Evolutionary conservation across 768 basidiomycete species (phyloP).

Genomic region (Collybiopsis confluens): DNA sequence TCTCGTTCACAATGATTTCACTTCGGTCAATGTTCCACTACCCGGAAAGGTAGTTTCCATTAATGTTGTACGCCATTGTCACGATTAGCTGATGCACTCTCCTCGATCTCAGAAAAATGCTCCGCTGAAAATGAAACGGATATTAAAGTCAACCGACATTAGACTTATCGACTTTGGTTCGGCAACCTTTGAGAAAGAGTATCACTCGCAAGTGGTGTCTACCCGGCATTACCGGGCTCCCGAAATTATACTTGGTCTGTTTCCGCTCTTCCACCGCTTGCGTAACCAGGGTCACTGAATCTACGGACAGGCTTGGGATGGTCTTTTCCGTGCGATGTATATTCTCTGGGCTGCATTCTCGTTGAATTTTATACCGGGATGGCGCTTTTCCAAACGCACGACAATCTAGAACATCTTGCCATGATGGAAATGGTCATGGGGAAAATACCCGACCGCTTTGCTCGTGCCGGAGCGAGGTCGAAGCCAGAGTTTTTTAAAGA

Average conservation of each 20-base stretch:
- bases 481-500: constrained; percentile 96
- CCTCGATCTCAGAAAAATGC: constrained; percentile 58
- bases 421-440: constrained; percentile 99
- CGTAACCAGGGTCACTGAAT: constrained; percentile 7
- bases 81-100: constrained; percentile 10
- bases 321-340: constrained; percentile 98
- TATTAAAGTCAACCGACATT: constrained; percentile 86
- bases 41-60: constrained; percentile 53
- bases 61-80: constrained; percentile 11
- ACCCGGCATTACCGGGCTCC: constrained; percentile 98
- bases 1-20: constrained; percentile 81
- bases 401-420: constrained; percentile 97
- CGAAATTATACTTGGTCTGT: constrained; percentile 93
- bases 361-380: constrained; percentile 98
- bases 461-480: constrained; percentile 65
- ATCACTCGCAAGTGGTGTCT: constrained; percentile 96
- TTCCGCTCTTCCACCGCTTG: neutral
- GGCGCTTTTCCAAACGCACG: constrained; percentile 98
- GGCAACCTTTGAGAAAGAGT: constrained; percentile 96
- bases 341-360: constrained; percentile 96
- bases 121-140: constrained; percentile 64
- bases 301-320: constrained; percentile 79
- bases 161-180: constrained; percentile 98
- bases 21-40: constrained; percentile 51
- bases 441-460: constrained; percentile 89